Evolutionary conservation across 1,284 basidiomycete genomes (phyloP).

Genomic region (Fistulina hepatica): DNA sequence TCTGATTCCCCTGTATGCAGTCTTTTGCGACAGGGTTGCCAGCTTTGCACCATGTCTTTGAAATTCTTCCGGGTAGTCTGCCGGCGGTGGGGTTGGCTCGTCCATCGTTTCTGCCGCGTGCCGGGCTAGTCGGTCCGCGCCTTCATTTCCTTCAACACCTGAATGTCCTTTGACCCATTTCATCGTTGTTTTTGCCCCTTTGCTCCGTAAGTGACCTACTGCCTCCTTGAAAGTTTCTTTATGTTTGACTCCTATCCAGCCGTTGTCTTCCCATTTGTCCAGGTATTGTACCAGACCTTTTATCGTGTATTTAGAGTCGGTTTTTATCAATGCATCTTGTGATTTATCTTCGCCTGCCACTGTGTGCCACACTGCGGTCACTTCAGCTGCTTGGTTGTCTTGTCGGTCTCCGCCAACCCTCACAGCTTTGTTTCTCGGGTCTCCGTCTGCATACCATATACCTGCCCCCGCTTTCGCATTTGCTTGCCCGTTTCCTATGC

Average conservation of each 20-base stretch:
- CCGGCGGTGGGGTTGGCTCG: slow-evolving; percentile 2
- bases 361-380: slow-evolving; percentile 1
- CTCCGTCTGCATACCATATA: slow-evolving; percentile 9
- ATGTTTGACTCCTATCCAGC: slow-evolving; percentile 9
- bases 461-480: slow-evolving; percentile 13
- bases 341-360: neutral
- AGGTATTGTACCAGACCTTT: slow-evolving; percentile 10
- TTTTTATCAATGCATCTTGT: slow-evolving; percentile 2
- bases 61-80: slow-evolving; percentile 2
- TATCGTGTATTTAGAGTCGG: slow-evolving; percentile 11
- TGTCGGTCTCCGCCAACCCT: slow-evolving; percentile 3
- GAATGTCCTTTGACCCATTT: slow-evolving; percentile 15
- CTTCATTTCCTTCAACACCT: slow-evolving; percentile 11
- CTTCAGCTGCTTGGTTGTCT: slow-evolving; percentile 10
- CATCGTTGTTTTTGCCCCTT: slow-evolving; percentile 8
- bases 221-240: neutral
- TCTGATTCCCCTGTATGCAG: slow-evolving; percentile 10
- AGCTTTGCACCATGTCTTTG: slow-evolving; percentile 11
- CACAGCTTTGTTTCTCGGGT: slow-evolving; percentile 9
- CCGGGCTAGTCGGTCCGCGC: slow-evolving; percentile 11
- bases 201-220: slow-evolving; percentile 1
- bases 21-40: slow-evolving; percentile 10
- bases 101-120: slow-evolving; percentile 1
- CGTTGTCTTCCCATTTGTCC: slow-evolving; percentile 10
- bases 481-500: slow-evolving; percentile 9